phyloP scores from a whole-genome alignment of 306 rosid species.

The Myrica gale region DNA sequence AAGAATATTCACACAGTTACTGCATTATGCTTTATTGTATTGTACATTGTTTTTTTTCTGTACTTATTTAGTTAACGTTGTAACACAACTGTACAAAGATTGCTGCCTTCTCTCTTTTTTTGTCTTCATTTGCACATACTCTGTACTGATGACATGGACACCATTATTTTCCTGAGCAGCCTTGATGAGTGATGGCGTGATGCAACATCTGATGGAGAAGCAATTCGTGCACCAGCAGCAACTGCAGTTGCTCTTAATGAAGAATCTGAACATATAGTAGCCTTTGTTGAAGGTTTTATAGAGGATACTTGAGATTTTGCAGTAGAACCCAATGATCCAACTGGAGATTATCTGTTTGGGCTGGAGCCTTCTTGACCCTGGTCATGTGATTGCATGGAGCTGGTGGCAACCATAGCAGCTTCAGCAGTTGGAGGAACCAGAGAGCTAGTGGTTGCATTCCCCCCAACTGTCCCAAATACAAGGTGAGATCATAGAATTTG shows the following conservation, averaged over 20 bases:
- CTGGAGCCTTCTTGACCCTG: constrained; percentile 44
- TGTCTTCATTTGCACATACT: too few relatives aligned
- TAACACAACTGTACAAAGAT: too few relatives aligned
- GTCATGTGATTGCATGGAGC: constrained; percentile 31
- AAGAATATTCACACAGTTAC: too few relatives aligned
- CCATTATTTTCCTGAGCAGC: constrained; percentile 51
- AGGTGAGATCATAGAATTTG: constrained; percentile 16
- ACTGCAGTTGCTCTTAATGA: constrained; percentile 54
- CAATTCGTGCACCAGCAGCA: constrained; percentile 67
- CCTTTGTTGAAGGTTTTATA: constrained; percentile 44
- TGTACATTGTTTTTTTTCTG: too few relatives aligned
- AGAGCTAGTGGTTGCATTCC: constrained; percentile 35
- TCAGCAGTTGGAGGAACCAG: constrained; percentile 37
- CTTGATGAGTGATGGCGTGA: constrained; percentile 51
- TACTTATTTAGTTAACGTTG: too few relatives aligned
- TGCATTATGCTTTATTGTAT: too few relatives aligned
- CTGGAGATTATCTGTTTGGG: constrained; percentile 20
- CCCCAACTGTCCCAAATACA: constrained; percentile 38
- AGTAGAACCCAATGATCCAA: constrained; percentile 35
- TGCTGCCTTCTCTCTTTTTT: too few relatives aligned
- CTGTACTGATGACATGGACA: constrained; percentile 25
- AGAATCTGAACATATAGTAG: constrained; percentile 34
- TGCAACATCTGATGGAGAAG: constrained; percentile 50
- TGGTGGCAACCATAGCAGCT: constrained; percentile 25
- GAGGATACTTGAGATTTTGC: constrained; percentile 40